Conservation (phyloP, 2,329 filamentous ascomycete species). For the Bipolaris cookei region DNA sequence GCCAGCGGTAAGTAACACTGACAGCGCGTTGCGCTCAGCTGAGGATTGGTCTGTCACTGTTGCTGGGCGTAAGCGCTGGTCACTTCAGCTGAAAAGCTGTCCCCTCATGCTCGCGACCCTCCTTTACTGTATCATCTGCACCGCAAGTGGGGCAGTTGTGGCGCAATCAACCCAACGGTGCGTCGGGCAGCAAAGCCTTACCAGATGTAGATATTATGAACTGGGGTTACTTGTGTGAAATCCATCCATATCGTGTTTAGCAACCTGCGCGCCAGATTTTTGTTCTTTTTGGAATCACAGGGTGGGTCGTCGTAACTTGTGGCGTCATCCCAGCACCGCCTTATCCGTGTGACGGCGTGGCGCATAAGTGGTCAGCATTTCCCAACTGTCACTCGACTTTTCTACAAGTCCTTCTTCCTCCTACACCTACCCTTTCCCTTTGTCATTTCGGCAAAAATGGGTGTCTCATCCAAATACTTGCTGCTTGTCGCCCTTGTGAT, state of each 20-base stretch:
- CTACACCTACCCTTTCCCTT: not conserved
- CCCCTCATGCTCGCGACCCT: not conserved
- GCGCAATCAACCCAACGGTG: conserved; percentile 12
- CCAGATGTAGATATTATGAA: not conserved
- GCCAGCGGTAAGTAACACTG: not conserved
- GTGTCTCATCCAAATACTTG: conserved; percentile 41
- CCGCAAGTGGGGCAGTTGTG: conserved; percentile 17
- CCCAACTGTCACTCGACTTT: conserved; percentile 7
- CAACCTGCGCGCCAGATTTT: not conserved
- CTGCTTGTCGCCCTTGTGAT: conserved; percentile 47
- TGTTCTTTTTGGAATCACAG: not conserved
- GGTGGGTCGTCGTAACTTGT: conserved; percentile 9
- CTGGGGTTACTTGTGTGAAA: not conserved
- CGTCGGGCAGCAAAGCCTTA: conserved; percentile 14
- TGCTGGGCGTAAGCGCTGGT: not conserved
- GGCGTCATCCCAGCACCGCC: conserved; percentile 19
- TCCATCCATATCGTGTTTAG: not conserved
- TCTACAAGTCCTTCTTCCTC: not conserved
- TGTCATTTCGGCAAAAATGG: conserved; percentile 32
- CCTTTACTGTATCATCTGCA: conserved; percentile 3
- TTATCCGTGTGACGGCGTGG: conserved; percentile 19
- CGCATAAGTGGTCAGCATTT: conserved; percentile 7
- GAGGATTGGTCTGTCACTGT: not conserved
- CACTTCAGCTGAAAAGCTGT: not conserved
- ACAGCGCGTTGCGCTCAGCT: not conserved